Conservation (phyloP, 805 yeast genomes). For the Metschnikowia reukaufii region DNA sequence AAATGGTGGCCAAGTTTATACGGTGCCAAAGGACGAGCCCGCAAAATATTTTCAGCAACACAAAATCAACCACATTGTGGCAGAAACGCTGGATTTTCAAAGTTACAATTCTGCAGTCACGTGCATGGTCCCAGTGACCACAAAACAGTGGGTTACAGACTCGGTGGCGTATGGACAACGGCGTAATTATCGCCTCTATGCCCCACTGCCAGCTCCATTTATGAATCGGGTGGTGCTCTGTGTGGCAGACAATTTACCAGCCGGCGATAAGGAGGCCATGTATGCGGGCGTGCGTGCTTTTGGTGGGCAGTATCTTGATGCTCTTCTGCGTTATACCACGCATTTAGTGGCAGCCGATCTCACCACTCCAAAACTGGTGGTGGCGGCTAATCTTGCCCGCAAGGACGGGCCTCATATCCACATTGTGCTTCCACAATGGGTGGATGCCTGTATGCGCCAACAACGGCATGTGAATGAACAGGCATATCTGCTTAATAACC, state of each 20-base stretch:
- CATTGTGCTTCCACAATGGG: constrained; percentile 78
- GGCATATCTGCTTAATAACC: constrained; percentile 46
- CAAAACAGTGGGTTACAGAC: constrained; percentile 58
- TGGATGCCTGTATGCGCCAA: constrained; percentile 63
- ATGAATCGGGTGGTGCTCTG: constrained; percentile 63
- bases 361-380: constrained; percentile 56
- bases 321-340: constrained; percentile 68
- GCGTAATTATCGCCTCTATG: constrained; percentile 54
- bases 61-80: constrained; percentile 48
- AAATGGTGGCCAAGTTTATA: constrained; percentile 13
- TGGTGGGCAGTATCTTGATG: constrained; percentile 73
- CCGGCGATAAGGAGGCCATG: constrained; percentile 64
- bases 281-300: constrained; percentile 66
- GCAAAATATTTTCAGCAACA: constrained; percentile 1
- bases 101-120: constrained; percentile 48
- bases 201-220: constrained; percentile 70
- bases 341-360: constrained; percentile 65
- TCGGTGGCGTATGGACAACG: constrained; percentile 30
- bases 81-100: constrained; percentile 52
- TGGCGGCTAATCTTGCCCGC: constrained; percentile 46
- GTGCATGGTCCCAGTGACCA: constrained; percentile 65
- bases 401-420: constrained; percentile 43
- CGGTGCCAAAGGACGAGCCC: constrained; percentile 1
- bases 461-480: constrained; percentile 51
- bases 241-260: constrained; percentile 53